Evolutionary conservation across 306 rosid genomes (phyloP).

Genomic region (Dryas alaskensis): DNA sequence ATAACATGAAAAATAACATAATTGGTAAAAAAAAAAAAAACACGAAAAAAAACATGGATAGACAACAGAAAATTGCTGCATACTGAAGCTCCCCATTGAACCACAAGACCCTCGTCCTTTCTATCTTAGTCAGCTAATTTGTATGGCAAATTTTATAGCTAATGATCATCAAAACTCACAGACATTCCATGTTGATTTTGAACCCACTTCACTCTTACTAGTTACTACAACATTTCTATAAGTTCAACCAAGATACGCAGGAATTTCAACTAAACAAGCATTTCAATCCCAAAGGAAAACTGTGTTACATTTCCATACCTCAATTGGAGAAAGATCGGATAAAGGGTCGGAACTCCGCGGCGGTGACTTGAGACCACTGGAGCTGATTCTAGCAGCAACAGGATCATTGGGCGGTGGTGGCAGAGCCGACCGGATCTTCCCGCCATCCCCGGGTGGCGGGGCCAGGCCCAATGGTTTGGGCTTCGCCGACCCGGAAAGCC

Average conservation of each 20-base stretch:
- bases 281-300: background rate
- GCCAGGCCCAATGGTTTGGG: conserved; percentile 71
- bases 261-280: background rate
- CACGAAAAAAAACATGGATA: background rate
- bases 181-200: background rate
- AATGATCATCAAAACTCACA: background rate
- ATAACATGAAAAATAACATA: background rate
- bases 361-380: conserved; percentile 42
- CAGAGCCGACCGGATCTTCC: conserved; percentile 76
- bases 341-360: conserved; percentile 52
- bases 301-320: conserved; percentile 45
- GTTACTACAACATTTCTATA: background rate
- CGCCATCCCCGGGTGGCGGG: conserved; percentile 76
- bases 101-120: no score
- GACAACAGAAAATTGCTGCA: conserved; percentile 3
- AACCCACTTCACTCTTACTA: background rate
- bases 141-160: background rate
- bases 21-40: no score
- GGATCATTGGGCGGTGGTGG: conserved; percentile 98
- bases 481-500: conserved; percentile 59
- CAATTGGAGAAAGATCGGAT: conserved; percentile 86
- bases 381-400: conserved; percentile 59
- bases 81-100: no score
- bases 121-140: background rate
- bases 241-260: background rate